Conservation (phyloP, 768 basidiomycete species). For the Nevesoporus exiguus region DNA sequence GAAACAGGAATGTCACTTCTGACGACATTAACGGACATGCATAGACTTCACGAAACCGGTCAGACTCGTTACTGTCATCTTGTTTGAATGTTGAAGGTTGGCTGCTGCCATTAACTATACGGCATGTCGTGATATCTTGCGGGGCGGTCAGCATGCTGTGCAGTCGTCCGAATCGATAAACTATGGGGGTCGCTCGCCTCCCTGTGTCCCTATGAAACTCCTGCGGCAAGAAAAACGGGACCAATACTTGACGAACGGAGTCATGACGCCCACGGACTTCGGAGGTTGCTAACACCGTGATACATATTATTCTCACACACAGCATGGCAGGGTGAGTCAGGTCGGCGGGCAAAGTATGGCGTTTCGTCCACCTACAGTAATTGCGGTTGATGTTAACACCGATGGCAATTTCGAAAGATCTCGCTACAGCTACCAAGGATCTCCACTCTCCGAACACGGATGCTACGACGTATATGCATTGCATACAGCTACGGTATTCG, state of each 20-base stretch:
- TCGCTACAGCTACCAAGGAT: conserved; percentile 16
- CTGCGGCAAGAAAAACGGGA: neutral
- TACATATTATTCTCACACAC: conserved; percentile 28
- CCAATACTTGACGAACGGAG: neutral
- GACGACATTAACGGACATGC: neutral
- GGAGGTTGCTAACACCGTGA: conserved; percentile 9
- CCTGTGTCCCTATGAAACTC: neutral
- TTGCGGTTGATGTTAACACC: conserved; percentile 18
- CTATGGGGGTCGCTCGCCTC: neutral
- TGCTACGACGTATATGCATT: conserved; percentile 3
- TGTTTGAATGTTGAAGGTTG: neutral
- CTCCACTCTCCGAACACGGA: conserved; percentile 18
- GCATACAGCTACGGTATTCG: conserved; percentile 20
- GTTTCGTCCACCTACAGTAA: conserved; percentile 17
- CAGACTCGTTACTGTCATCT: neutral
- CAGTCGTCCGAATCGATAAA: neutral
- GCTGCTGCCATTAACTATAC: conserved; percentile 1
- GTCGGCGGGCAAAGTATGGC: conserved; percentile 28
- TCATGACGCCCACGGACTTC: conserved; percentile 3
- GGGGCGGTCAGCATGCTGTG: conserved; percentile 10
- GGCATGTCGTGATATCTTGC: neutral
- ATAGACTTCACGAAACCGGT: neutral
- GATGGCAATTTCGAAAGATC: conserved; percentile 16
- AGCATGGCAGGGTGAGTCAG: conserved; percentile 29
- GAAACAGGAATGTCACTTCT: neutral